Percentiles rank a stretch among this genome's conserved stretches.
These are phyloP conservation scores for Cladophialophora bantiana DNA, from an alignment of 2,329 filamentous ascomycete species.

Conservation along the genomic window DNA sequence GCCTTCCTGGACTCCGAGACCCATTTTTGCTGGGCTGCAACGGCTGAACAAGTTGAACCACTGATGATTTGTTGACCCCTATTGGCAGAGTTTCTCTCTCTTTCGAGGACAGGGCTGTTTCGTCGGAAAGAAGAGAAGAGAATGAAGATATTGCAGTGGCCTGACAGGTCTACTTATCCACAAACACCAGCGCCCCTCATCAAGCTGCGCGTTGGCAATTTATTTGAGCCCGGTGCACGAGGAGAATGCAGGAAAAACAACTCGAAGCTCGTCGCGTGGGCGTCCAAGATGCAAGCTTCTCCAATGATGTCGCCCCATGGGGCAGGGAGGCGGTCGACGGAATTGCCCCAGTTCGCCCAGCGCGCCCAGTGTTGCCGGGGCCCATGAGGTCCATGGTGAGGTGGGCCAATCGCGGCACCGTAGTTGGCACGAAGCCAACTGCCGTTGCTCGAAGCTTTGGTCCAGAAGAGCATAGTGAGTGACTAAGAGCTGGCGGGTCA, in stretches of 20 bases:
- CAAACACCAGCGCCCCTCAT: background rate
- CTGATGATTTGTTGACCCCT: background rate
- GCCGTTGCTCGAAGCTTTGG: constrained; percentile 11
- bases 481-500: background rate
- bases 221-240: constrained; percentile 12
- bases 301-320: constrained; percentile 22
- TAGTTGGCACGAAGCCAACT: constrained; percentile 5
- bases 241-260: constrained; percentile 4
- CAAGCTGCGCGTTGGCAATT: constrained; percentile 3
- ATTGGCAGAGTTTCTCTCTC: background rate
- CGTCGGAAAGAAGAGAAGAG: background rate
- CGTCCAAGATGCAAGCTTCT: constrained; percentile 16
- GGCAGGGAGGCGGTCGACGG: constrained; percentile 14
- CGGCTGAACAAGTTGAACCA: constrained; percentile 1
- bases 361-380: background rate
- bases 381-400: constrained; percentile 1
- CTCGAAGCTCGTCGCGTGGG: constrained; percentile 2
- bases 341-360: constrained; percentile 20
- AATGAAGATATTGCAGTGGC: constrained; percentile 5
- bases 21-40: constrained; percentile 20
- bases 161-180: constrained; percentile 10
- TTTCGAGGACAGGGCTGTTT: constrained; percentile 1
- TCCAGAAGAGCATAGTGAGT: constrained; percentile 15
- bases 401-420: constrained; percentile 9
- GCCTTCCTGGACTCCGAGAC: constrained; percentile 33